Conservation (phyloP, 129 eudicot genomes). For the Helichrysum umbraculigerum region DNA sequence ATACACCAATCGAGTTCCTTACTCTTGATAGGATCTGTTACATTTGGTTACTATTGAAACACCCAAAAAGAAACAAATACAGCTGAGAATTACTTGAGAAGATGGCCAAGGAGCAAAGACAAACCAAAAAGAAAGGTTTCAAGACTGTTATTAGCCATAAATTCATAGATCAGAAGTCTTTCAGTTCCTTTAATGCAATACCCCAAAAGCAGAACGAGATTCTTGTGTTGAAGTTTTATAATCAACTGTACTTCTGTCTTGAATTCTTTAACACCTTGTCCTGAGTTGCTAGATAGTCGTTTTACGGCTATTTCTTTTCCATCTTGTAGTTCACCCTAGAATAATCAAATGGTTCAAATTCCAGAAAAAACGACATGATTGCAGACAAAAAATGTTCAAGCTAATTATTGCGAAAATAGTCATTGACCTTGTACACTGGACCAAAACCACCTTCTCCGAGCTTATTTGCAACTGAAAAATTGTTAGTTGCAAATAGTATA, state of each 20-base stretch:
- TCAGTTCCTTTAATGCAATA: conserved; percentile 46
- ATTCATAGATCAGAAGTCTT: conserved; percentile 53
- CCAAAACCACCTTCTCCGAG: conserved; percentile 68
- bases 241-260: conserved; percentile 45
- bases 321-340: conserved; percentile 31
- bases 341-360: neutral
- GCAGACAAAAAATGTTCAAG: neutral
- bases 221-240: conserved; percentile 49
- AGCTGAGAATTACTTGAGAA: neutral
- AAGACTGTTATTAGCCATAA: conserved; percentile 46
- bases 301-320: conserved; percentile 52
- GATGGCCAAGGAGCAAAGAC: neutral
- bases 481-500: conserved; percentile 30
- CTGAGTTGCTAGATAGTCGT: conserved; percentile 45
- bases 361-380: neutral
- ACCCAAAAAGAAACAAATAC: neutral
- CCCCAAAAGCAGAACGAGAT: conserved; percentile 48
- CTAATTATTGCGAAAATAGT: neutral
- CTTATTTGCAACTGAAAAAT: conserved; percentile 38
- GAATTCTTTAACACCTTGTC: conserved; percentile 56
- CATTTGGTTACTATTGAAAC: neutral
- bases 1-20: conserved; percentile 41
- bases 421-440: conserved; percentile 44
- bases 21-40: conserved; percentile 40
- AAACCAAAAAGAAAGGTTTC: conserved; percentile 48